Conservation (phyloP, 2,329 filamentous ascomycete species). For the Coniochaeta ligniaria region DNA sequence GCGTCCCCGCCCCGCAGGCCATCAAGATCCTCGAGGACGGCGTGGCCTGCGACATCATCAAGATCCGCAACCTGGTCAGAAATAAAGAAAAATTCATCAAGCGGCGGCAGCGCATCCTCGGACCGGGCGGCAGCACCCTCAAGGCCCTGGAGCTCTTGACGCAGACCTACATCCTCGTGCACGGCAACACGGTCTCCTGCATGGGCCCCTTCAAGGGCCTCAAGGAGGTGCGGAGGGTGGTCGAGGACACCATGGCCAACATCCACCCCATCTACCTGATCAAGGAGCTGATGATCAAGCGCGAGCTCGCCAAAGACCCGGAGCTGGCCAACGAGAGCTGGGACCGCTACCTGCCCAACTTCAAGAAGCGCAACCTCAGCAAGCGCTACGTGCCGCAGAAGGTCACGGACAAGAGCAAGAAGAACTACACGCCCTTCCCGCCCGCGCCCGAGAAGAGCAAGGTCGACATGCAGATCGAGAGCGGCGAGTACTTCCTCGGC, state of each 20-base stretch:
- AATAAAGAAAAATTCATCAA: slow-evolving; percentile 97
- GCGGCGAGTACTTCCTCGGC: slow-evolving; percentile 90
- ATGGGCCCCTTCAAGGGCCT: slow-evolving; percentile 93
- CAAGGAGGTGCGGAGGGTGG: slow-evolving; percentile 82
- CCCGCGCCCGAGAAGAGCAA: slow-evolving; percentile 98
- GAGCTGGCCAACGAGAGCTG: slow-evolving; percentile 82
- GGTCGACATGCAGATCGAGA: slow-evolving; percentile 95
- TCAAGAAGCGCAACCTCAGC: slow-evolving; percentile 87
- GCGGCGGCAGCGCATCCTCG: slow-evolving; percentile 83
- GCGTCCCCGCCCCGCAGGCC: slow-evolving; percentile 87
- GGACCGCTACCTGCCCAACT: slow-evolving; percentile 94
- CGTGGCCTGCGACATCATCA: slow-evolving; percentile 89
- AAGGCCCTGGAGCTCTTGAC: slow-evolving; percentile 93
- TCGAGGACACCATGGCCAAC: slow-evolving; percentile 96
- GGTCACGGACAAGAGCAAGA: slow-evolving; percentile 89
- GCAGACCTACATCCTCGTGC: slow-evolving; percentile 85
- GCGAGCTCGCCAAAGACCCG: slow-evolving; percentile 72
- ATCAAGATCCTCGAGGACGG: slow-evolving; percentile 92
- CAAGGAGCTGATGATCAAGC: slow-evolving; percentile 75
- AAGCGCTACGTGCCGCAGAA: slow-evolving; percentile 76
- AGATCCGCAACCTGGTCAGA: slow-evolving; percentile 81
- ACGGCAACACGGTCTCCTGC: slow-evolving; percentile 87
- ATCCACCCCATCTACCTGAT: slow-evolving; percentile 86
- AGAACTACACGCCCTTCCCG: slow-evolving; percentile 94
- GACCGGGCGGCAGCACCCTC: slow-evolving; percentile 83